Percentiles rank a stretch among this genome's conserved stretches.
These are phyloP conservation scores for Dactylellina cionopaga DNA, from an alignment of 2,329 filamentous ascomycete species.

Conservation along the genomic window DNA sequence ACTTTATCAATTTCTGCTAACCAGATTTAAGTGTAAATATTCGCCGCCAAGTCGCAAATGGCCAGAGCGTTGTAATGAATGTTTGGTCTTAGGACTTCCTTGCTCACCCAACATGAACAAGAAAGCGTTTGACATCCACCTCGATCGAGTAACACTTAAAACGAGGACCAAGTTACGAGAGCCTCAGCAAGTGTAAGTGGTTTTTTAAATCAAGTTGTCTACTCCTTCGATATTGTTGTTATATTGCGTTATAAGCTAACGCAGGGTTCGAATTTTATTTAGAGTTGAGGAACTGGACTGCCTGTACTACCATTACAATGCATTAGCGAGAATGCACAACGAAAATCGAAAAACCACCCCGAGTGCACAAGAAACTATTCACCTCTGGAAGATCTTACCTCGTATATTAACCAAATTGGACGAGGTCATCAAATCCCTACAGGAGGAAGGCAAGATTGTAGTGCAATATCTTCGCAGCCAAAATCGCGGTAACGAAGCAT, in stretches of 20 bases:
- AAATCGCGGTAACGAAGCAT: neutral
- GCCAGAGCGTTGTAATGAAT: conserved; percentile 8
- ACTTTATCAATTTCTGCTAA: too few relatives aligned
- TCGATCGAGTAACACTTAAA: neutral
- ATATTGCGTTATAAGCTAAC: neutral
- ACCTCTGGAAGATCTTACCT: neutral
- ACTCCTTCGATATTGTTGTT: neutral
- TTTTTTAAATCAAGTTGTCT: neutral
- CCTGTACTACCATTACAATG: conserved; percentile 6
- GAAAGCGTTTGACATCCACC: neutral
- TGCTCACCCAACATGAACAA: conserved; percentile 9
- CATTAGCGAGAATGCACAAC: neutral
- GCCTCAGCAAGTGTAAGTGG: neutral
- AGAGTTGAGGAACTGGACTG: conserved; percentile 13
- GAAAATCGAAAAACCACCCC: neutral
- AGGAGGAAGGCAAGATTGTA: neutral
- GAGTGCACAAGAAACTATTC: too few relatives aligned
- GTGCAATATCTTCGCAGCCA: neutral
- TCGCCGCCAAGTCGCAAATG: neutral
- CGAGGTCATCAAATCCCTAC: neutral
- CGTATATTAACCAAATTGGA: neutral
- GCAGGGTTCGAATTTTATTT: neutral
- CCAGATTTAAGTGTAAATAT: too few relatives aligned
- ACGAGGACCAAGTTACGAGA: neutral
- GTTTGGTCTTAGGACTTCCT: neutral